Evolutionary conservation across 106 monocot species (phyloP).

Genomic region (Agapanthus africanus): DNA sequence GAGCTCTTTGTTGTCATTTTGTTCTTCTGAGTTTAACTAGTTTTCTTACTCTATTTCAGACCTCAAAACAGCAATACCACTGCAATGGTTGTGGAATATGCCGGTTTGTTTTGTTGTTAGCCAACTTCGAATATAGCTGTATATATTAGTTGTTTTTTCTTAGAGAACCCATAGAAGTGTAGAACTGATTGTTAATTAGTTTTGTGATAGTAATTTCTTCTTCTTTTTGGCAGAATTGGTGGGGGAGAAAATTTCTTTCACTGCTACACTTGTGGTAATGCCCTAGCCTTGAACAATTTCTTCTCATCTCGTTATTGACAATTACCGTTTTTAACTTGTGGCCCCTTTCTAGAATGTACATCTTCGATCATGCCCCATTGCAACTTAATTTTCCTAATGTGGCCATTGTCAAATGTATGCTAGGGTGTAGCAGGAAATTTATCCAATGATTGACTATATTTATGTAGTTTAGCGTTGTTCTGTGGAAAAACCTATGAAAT

Average conservation of each 20-base stretch:
- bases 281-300: neutral
- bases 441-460: too few species aligned
- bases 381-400: neutral
- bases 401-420: too few species aligned
- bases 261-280: conserved; percentile 52
- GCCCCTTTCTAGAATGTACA: neutral
- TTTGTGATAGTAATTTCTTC: neutral
- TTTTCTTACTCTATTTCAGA: conserved; percentile 20
- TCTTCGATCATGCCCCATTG: neutral
- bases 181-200: neutral
- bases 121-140: neutral
- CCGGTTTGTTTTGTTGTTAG: conserved; percentile 45
- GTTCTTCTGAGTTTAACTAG: neutral
- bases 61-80: conserved; percentile 55
- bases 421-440: too few species aligned
- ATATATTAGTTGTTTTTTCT: neutral
- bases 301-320: neutral
- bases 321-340: neutral
- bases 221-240: conserved; percentile 34
- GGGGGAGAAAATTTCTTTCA: conserved; percentile 62
- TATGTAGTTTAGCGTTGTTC: too few species aligned
- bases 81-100: conserved; percentile 68
- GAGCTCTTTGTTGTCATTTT: neutral
- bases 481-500: too few species aligned
- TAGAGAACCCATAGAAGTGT: too few species aligned